phyloP scores from a whole-genome alignment of 805 yeast genomes.

The Ascoidea asiatica region DNA sequence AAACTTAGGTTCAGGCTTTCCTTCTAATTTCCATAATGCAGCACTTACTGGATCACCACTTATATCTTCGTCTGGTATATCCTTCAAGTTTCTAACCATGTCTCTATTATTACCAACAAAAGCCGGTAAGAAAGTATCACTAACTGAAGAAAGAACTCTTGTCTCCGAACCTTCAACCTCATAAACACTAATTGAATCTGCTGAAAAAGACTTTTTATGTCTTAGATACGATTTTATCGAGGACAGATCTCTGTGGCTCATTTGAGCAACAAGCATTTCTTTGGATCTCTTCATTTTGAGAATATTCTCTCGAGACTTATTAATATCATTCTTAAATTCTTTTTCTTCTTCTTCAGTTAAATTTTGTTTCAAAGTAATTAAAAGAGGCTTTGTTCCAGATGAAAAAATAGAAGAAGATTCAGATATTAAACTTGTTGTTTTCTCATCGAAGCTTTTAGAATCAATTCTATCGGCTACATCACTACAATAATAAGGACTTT shows the following conservation, averaged over 20 bases:
- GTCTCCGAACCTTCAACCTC: constrained; percentile 1
- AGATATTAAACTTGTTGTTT: not conserved
- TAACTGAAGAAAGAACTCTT: constrained; percentile 5
- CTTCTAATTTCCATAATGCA: constrained; percentile 72
- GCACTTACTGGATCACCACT: constrained; percentile 57
- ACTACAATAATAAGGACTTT: not conserved
- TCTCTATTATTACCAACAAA: constrained; percentile 37
- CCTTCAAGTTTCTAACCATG: constrained; percentile 65
- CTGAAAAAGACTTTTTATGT: not conserved
- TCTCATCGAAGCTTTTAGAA: not conserved
- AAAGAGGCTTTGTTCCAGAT: not conserved
- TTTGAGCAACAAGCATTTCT: constrained; percentile 2
- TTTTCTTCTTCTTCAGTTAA: not conserved
- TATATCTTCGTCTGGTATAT: constrained; percentile 67
- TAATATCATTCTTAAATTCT: not conserved
- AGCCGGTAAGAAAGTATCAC: constrained; percentile 13
- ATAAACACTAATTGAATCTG: not conserved
- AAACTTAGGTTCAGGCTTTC: constrained; percentile 3
- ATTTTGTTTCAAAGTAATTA: not conserved
- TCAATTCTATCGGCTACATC: not conserved
- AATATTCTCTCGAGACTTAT: not conserved
- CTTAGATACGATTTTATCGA: not conserved
- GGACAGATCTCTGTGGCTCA: not conserved
- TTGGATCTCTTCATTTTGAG: constrained; percentile 12
- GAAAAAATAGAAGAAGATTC: not conserved